Percentiles rank a stretch among this genome's conserved stretches.
These are phyloP conservation scores for Diaporthe velutina DNA, from an alignment of 2,329 filamentous ascomycete species.

Conservation along the genomic window DNA sequence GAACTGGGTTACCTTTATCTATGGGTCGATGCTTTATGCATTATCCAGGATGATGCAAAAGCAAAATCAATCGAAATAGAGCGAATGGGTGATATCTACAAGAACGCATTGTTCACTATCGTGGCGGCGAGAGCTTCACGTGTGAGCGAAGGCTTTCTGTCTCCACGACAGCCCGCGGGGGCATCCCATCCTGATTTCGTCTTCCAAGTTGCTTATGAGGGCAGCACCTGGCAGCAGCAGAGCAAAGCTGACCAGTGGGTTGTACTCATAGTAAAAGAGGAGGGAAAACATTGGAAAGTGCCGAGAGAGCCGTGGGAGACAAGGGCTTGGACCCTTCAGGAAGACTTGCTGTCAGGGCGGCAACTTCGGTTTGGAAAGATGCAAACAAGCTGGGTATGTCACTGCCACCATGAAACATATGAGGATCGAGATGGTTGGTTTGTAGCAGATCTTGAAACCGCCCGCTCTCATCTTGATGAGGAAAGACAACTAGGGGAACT, in stretches of 20 bases:
- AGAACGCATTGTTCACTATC: neutral
- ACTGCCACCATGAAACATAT: neutral
- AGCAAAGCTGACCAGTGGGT: fast-evolving
- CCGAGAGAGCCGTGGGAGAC: neutral
- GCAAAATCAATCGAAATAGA: neutral
- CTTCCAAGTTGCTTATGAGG: neutral
- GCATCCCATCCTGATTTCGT: neutral
- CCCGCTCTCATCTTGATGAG: too few relatives aligned
- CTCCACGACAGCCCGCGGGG: neutral
- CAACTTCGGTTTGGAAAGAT: neutral
- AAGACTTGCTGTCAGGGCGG: neutral
- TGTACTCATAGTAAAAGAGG: neutral
- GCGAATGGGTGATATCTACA: neutral
- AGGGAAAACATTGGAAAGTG: too few relatives aligned
- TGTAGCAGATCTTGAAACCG: too few relatives aligned
- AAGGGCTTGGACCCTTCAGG: neutral
- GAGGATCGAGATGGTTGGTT: neutral
- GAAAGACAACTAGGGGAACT: too few relatives aligned
- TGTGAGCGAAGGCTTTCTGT: neutral
- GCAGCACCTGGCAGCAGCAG: neutral
- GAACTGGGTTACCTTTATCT: neutral
- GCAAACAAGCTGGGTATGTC: neutral
- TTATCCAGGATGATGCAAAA: neutral
- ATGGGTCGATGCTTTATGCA: neutral
- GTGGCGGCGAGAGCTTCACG: neutral